phyloP scores from a whole-genome alignment of 2,329 filamentous ascomycete genomes.

The Cladosporium sp. region DNA sequence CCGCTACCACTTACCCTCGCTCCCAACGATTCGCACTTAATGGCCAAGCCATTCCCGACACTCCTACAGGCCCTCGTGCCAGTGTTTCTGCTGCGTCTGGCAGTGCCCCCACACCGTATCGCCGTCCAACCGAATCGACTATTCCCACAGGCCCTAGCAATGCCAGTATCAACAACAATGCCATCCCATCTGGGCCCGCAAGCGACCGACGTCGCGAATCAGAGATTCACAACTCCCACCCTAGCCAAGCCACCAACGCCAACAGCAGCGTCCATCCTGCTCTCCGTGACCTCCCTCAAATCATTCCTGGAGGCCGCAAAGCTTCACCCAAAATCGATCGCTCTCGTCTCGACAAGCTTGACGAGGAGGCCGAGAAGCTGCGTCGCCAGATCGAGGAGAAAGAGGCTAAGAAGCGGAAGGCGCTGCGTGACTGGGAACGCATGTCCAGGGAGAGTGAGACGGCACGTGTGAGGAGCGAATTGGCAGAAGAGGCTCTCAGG shows the following conservation, averaged over 20 bases:
- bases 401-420: slow-evolving; percentile 45
- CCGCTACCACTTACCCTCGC: slow-evolving; percentile 48
- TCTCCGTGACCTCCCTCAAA: slow-evolving; percentile 46
- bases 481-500: slow-evolving; percentile 50
- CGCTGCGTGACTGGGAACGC: slow-evolving; percentile 48
- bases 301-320: slow-evolving; percentile 46
- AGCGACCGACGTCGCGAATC: slow-evolving; percentile 21
- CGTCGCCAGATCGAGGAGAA: slow-evolving; percentile 49
- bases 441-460: slow-evolving; percentile 46
- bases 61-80: slow-evolving; percentile 20
- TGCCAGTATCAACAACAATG: background rate
- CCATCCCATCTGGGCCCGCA: slow-evolving; percentile 18
- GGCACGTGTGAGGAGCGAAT: slow-evolving; percentile 46
- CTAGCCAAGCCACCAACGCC: background rate
- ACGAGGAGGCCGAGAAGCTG: slow-evolving; percentile 49
- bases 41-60: slow-evolving; percentile 32
- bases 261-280: slow-evolving; percentile 31
- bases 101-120: slow-evolving; percentile 30
- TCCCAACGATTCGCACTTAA: slow-evolving; percentile 45
- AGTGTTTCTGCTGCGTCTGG: slow-evolving; percentile 22
- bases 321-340: slow-evolving; percentile 45
- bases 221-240: background rate
- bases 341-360: slow-evolving; percentile 46
- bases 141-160: slow-evolving; percentile 15
- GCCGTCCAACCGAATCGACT: slow-evolving; percentile 25